phyloP scores from a whole-genome alignment of 140 eudicot genomes.

The Anethum foeniculum region DNA sequence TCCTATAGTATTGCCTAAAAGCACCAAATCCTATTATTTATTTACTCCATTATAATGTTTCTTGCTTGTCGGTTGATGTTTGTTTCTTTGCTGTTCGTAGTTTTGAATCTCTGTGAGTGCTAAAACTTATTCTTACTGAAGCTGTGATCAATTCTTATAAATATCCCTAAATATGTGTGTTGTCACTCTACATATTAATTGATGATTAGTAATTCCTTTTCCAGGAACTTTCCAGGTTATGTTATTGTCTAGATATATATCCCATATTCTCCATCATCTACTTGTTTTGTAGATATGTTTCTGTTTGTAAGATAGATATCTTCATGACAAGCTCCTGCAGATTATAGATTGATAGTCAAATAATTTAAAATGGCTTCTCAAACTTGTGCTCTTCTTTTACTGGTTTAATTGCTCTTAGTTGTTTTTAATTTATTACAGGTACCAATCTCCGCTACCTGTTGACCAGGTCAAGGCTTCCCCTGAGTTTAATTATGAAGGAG shows the following conservation, averaged over 20 bases:
- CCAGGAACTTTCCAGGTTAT: background rate
- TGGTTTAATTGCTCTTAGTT: background rate
- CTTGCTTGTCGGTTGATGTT: background rate
- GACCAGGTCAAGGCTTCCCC: slow-evolving; percentile 75
- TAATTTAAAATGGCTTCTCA: background rate
- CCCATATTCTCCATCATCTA: background rate
- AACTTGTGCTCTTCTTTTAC: background rate
- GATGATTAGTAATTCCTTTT: background rate
- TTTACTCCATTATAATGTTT: background rate
- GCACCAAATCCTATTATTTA: background rate
- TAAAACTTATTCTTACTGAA: background rate
- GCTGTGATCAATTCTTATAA: background rate
- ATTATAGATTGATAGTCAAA: background rate
- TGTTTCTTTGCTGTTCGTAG: background rate
- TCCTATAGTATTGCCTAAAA: background rate
- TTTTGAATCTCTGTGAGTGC: background rate
- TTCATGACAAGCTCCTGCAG: background rate
- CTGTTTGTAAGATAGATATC: background rate
- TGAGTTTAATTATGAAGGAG: slow-evolving; percentile 87
- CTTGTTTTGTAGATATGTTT: background rate
- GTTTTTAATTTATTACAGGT: slow-evolving; percentile 35
- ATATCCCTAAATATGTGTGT: background rate
- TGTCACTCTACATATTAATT: background rate
- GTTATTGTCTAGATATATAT: background rate
- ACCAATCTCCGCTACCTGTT: slow-evolving; percentile 93